Evolutionary conservation across 2,329 filamentous ascomycete species (phyloP).

Genomic region (Penicillium paneum): DNA sequence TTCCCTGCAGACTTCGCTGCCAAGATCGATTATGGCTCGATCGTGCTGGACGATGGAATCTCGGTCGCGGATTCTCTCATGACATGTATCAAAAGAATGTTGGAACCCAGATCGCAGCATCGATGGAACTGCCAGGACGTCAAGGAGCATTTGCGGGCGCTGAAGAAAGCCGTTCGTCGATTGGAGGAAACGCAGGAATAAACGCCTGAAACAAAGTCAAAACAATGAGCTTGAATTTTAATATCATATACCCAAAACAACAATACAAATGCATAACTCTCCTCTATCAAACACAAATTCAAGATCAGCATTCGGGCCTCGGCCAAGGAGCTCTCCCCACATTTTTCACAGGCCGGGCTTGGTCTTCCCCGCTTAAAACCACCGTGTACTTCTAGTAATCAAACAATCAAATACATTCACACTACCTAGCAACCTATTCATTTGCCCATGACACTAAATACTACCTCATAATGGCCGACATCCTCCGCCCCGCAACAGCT

Average conservation of each 20-base stretch:
- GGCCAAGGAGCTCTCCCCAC: slow-evolving; percentile 9
- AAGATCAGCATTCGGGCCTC: slow-evolving; percentile 18
- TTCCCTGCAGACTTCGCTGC: slow-evolving; percentile 39
- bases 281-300: neutral
- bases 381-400: neutral
- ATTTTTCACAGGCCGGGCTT: slow-evolving; percentile 13
- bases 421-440: neutral
- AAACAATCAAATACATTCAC: neutral
- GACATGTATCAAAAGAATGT: slow-evolving; percentile 43
- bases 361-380: slow-evolving; percentile 12
- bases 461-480: slow-evolving; percentile 16
- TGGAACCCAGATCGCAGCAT: slow-evolving; percentile 34
- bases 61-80: slow-evolving; percentile 34
- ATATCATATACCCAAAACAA: slow-evolving; percentile 15
- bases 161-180: slow-evolving; percentile 24
- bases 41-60: slow-evolving; percentile 23
- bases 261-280: slow-evolving; percentile 13
- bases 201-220: neutral
- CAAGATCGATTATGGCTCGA: slow-evolving; percentile 36
- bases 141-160: slow-evolving; percentile 32
- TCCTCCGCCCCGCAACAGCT: slow-evolving; percentile 27
- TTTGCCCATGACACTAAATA: neutral
- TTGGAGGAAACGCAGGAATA: slow-evolving; percentile 1
- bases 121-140: slow-evolving; percentile 41
- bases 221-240: neutral